Base-by-base conservation (phyloP, 2,329 filamentous ascomycete genomes). In the Zymoseptoria brevis region DNA sequence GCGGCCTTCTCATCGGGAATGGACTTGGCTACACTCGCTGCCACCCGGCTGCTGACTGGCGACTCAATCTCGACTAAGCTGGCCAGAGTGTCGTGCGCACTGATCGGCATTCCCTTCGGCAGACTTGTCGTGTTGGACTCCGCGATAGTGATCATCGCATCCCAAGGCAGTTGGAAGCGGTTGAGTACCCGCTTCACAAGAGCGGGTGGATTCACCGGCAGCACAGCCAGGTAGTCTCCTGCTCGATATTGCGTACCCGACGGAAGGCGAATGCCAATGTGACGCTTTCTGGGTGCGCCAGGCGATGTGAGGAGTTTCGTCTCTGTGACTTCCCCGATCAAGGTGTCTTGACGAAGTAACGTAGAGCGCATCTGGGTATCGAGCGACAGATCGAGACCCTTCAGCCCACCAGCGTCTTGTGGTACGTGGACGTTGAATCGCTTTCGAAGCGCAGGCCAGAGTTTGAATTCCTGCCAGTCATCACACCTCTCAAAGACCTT, bases 61-160 rank as follows among this genome's bases (percentile, higher is more conserved):
- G 88, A 87, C 3, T 81, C 81, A 1, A 92, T 78, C 73, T 93
- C 89, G 2, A 91, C 83, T 61, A 90, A 90, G 0, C 84, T 84
- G 1, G 83, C 80, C 4, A 92, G 78, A 0, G 91, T 76, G 59
- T 86, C 83, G 13, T 78, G 77, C 0, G 85, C 86, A 0, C 86
- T 82, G 2, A 89, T 76, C 0, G 83, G 80, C 1, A 75, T 79
- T 55, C 81, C 82, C 0, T 78, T 81, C 0, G 89, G 88, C 1
- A 93, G 78, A 60, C 83, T 81, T 35, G 91, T 83, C 19, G 90
- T 81, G 62, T 87, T 80, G 22, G 65, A 63, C 35, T 41, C 35
- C 1, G 62, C 62, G 58, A 72, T 71, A 11, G 64, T 69, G 50
- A 72, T 60, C 56, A 67, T 80, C 2, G 85, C 81, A 70, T 92